A percentile compares a stretch with the other conserved stretches of the same genome.
These are phyloP conservation scores for Furcasterigmium sp. DNA, from an alignment of 2,329 filamentous ascomycete genomes.

Conservation along the genomic window DNA sequence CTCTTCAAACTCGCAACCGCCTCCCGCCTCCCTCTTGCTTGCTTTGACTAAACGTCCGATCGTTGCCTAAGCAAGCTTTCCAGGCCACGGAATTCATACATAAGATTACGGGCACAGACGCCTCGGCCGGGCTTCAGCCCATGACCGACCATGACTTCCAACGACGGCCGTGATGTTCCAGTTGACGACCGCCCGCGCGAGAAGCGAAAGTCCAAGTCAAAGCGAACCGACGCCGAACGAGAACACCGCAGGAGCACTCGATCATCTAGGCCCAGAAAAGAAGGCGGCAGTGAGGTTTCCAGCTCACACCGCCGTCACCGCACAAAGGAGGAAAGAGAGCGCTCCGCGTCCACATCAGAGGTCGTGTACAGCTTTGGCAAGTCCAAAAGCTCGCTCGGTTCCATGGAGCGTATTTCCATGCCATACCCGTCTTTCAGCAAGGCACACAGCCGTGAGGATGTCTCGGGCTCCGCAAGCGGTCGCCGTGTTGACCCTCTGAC, in stretches of 20 bases:
- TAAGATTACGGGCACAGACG: not conserved
- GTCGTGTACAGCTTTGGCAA: constrained; percentile 38
- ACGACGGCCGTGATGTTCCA: constrained; percentile 33
- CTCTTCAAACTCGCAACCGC: no score
- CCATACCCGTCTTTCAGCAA: constrained; percentile 86
- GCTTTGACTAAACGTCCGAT: not conserved
- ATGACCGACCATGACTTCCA: constrained; percentile 30
- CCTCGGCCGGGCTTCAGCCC: constrained; percentile 6
- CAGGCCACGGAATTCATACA: not conserved
- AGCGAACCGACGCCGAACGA: constrained; percentile 9
- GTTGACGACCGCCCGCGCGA: constrained; percentile 31
- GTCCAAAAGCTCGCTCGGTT: constrained; percentile 27
- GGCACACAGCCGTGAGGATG: constrained; percentile 62
- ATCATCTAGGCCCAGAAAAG: constrained; percentile 11
- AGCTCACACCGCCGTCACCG: constrained; percentile 12
- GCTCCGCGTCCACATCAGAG: constrained; percentile 37
- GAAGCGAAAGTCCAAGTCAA: constrained; percentile 17
- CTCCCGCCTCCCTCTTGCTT: no score
- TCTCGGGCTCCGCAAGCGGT: constrained; percentile 27
- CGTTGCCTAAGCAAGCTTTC: not conserved
- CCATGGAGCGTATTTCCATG: constrained; percentile 43
- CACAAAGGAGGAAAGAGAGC: constrained; percentile 20
- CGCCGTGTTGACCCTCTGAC: constrained; percentile 46
- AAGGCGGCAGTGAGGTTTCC: constrained; percentile 12
- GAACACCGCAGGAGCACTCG: constrained; percentile 14